Evolutionary conservation across 2,329 filamentous ascomycete genomes (phyloP), one percentile per base, ranked within the genome.

Genomic region (Aspergillus luchuensis): DNA sequence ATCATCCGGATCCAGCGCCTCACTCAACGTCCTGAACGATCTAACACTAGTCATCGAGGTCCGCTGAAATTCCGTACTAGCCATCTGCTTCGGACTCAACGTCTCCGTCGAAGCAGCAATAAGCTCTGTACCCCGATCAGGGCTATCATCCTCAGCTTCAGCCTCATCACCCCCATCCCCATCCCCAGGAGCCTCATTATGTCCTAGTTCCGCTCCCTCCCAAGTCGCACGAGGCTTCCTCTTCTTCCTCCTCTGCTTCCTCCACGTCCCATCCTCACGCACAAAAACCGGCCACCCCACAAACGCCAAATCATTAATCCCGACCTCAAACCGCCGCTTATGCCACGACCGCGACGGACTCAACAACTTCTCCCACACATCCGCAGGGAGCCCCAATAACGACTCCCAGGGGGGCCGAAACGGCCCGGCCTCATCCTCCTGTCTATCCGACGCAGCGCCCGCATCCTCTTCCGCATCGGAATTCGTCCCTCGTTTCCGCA

Each of bases 231-330:
- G 66, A 21, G 68, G 66, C 67, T 77, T 78, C 65, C 72, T 75
- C 66, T 73, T 78, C 67, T 75, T 77, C 63, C 76, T 85, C 68
- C 83, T 84, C 72, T 84, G 86, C 79, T 88, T 91, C 71, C 84
- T 83, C 91, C 91, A 95, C 43, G 84, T 83, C 2, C 91, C 91
- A 73, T 91, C 90, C 68, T 91, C 87, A 1, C 88, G 87, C 41
- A 92, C 89, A 75, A 93, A 92, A 43, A 96, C 86, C 4, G 92
- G 92, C 75, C 91, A 92, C 0, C 92, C 92, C 17, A 96, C 82
- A 71, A 91, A 95, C 59, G 89, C 87, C 43, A 94, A 80, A 49
- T 91, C 89, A 69, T 96, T 91, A 8, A 97, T 81, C 0, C 88
- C 90, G 60, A 96, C 82, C 73, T 96, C 91, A 70, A 96, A 96